These are phyloP conservation scores for Jackrogersella minutella DNA, from an alignment of 495 filamentous ascomycete genomes.

Conservation along the genomic window DNA sequence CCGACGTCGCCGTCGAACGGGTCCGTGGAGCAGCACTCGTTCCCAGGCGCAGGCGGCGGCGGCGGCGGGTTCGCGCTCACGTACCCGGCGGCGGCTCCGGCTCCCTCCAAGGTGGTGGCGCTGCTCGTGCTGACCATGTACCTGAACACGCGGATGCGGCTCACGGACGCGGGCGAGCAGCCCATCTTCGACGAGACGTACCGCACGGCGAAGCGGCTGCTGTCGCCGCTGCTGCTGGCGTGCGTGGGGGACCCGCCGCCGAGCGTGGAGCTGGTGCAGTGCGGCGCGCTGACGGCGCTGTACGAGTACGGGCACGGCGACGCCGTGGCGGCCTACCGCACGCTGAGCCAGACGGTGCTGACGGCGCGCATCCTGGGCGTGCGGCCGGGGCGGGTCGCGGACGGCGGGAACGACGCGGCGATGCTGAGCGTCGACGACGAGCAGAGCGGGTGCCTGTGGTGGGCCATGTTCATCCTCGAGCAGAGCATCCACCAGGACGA, in stretches of 20 bases:
- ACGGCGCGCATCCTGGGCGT: constrained; percentile 33
- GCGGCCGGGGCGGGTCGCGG: constrained; percentile 31
- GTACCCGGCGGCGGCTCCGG: constrained; percentile 10
- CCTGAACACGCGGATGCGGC: constrained; percentile 40
- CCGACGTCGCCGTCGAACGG: not conserved
- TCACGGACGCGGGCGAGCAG: constrained; percentile 43
- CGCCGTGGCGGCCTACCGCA: constrained; percentile 40
- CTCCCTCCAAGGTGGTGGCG: constrained; percentile 34
- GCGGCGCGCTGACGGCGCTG: constrained; percentile 41
- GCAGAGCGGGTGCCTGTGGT: constrained; percentile 44
- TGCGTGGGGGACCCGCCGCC: constrained; percentile 39
- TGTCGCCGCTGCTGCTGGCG: constrained; percentile 32
- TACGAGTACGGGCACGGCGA: constrained; percentile 49
- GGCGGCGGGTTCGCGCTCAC: not conserved
- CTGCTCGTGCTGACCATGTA: constrained; percentile 45
- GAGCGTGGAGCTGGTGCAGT: constrained; percentile 41
- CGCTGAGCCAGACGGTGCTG: constrained; percentile 39
- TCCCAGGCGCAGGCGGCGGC: not conserved
- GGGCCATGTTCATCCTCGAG: constrained; percentile 47
- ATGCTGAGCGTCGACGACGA: constrained; percentile 41
- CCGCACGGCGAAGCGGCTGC: constrained; percentile 41
- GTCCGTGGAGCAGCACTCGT: not conserved
- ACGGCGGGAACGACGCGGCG: constrained; percentile 21
- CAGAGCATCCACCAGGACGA: constrained; percentile 47
- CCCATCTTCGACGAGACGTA: constrained; percentile 45